Base-by-base conservation (phyloP, 2,329 filamentous ascomycete genomes). In the Xylariaceae sp. region DNA sequence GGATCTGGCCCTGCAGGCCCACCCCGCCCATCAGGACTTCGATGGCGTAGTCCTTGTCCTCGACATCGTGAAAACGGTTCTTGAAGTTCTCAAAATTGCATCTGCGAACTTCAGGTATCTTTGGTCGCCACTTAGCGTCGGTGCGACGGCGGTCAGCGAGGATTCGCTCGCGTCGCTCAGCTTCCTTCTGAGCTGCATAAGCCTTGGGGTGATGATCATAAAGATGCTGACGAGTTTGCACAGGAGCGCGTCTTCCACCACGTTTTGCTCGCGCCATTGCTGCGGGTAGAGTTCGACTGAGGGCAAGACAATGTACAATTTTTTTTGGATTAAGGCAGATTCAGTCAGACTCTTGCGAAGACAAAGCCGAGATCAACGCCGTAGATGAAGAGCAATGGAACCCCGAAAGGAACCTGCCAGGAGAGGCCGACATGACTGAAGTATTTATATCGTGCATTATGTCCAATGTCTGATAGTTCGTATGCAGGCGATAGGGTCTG, bases 71-170 rank as follows among this genome's bases (percentile, higher is more conserved):
- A 45, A 64, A 67, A 39, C 64, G 57, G 45, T 71, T 71, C 52
- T 69, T 71, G 56, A 68, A 71, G 49, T 64, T 60, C 47, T 68
- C 65, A 41, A 68, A 69, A 51, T 66, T 64, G 13, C 66, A 60
- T 44, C 61, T 65, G 37, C 64, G 59, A n/a, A 66, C 62, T 19
- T 61, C 57, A 1, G 64, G 63, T 16, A 72, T 62, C 62, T 67
- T 67, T 42, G 62, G 51, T 1, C 63, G 62, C 64, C 64, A 67
- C 44, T 67, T 67, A 38, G 64, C 54, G 11, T 57, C 61, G 9
- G 48, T 54, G 26, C 64, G 62, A 18, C 60, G 62, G 9, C 53
- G 58, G 32, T 66, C 59, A 13, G 63, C 56, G 12, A 66, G 50
- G 35, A 66, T 62, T 3, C 57, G 55, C 41, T 67, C 59, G 4